phyloP scores from a whole-genome alignment of 495 filamentous ascomycete genomes.

The Penicillium pancosmium region DNA sequence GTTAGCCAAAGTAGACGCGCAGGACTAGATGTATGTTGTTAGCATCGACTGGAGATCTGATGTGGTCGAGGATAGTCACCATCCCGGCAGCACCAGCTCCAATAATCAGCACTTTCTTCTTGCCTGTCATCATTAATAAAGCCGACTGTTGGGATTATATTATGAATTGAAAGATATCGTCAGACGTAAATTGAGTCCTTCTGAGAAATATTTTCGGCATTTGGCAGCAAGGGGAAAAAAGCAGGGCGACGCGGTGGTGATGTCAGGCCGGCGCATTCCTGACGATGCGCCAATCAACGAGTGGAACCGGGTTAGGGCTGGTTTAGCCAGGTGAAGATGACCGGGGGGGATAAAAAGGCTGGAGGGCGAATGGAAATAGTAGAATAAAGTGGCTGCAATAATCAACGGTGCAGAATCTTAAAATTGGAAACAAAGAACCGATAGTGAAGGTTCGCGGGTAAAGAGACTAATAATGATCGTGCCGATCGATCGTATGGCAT shows the following conservation, averaged over 20 bases:
- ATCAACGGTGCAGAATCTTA: too few species aligned
- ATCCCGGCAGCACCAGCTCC: constrained; percentile 69
- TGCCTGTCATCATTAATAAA: constrained; percentile 10
- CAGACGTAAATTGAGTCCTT: not conserved
- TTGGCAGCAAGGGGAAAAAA: constrained; percentile 2
- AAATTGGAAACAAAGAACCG: too few species aligned
- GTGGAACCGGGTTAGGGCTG: not conserved
- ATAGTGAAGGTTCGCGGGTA: too few species aligned
- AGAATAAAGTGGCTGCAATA: not conserved
- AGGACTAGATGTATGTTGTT: constrained; percentile 55
- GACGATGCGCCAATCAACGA: constrained; percentile 27
- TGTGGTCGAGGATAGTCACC: constrained; percentile 33
- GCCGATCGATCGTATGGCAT: not conserved
- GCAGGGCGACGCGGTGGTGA: constrained; percentile 18
- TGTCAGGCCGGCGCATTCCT: constrained; percentile 22
- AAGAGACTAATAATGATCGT: too few species aligned
- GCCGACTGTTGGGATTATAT: not conserved
- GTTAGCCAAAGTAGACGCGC: constrained; percentile 71
- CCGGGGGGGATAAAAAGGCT: not conserved
- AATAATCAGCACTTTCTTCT: constrained; percentile 56
- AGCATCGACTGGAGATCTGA: not conserved
- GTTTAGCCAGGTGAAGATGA: not conserved
- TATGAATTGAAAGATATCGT: not conserved
- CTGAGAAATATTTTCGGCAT: not conserved
- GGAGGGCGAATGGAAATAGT: not conserved